Evolutionary conservation across 805 yeast species (phyloP).

Genomic region (Schwanniomyces vanrijiae): DNA sequence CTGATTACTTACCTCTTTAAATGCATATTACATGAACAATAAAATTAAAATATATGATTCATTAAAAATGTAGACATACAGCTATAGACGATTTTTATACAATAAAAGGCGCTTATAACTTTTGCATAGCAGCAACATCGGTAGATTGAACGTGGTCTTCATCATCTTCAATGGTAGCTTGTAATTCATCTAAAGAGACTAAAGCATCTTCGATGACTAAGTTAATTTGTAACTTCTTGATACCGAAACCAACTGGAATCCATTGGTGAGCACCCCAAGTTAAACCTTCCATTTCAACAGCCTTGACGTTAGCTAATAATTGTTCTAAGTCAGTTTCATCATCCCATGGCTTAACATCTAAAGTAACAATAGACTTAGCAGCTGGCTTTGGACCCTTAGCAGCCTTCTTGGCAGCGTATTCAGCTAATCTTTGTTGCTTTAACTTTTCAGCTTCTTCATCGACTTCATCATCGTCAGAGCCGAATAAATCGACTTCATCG

Average conservation of each 20-base stretch:
- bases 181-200: slow-evolving; percentile 91
- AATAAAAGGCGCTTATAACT: slow-evolving; percentile 59
- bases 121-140: slow-evolving; percentile 97
- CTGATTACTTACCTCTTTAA: slow-evolving; percentile 35
- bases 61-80: not conserved
- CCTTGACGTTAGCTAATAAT: slow-evolving; percentile 82
- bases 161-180: slow-evolving; percentile 75
- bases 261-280: slow-evolving; percentile 97
- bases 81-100: slow-evolving; percentile 1
- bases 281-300: slow-evolving; percentile 87
- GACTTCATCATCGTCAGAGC: slow-evolving; percentile 89
- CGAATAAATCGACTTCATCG: slow-evolving; percentile 90
- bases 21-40: not conserved
- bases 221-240: slow-evolving; percentile 98
- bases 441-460: slow-evolving; percentile 97
- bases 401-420: slow-evolving; percentile 96
- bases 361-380: slow-evolving; percentile 95
- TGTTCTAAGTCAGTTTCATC: slow-evolving; percentile 96
- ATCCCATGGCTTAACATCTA: slow-evolving; percentile 99
- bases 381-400: slow-evolving; percentile 97
- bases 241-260: slow-evolving; percentile 98
- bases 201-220: slow-evolving; percentile 95
- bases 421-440: slow-evolving; percentile 97
- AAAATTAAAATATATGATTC: not conserved
- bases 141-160: slow-evolving; percentile 99